phyloP scores from a whole-genome alignment of 2,329 filamentous ascomycete genomes.

The Phialophora expanda region DNA sequence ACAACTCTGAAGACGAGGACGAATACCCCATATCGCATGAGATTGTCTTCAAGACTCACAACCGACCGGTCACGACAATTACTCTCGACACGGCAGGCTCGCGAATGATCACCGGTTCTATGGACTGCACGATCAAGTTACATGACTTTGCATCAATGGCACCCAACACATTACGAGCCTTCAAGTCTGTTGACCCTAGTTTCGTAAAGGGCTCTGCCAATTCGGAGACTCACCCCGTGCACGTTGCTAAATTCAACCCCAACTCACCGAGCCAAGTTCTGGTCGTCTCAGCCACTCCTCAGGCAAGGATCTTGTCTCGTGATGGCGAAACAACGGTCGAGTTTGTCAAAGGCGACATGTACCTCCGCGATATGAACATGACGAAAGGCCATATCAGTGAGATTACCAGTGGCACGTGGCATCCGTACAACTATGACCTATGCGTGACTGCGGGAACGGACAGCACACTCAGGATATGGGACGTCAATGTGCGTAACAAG shows the following conservation, averaged over 20 bases:
- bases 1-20: slow-evolving; percentile 71
- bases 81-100: slow-evolving; percentile 84
- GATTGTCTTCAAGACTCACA: slow-evolving; percentile 89
- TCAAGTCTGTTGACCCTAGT: slow-evolving; percentile 88
- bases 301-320: slow-evolving; percentile 85
- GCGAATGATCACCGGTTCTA: slow-evolving; percentile 85
- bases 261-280: slow-evolving; percentile 79
- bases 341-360: slow-evolving; percentile 98
- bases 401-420: slow-evolving; percentile 87
- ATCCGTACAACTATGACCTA: slow-evolving; percentile 80
- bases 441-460: slow-evolving; percentile 93
- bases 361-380: slow-evolving; percentile 93
- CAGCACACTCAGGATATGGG: slow-evolving; percentile 95
- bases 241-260: slow-evolving; percentile 85
- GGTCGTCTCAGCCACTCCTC: slow-evolving; percentile 84
- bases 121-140: slow-evolving; percentile 87
- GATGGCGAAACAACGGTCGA: slow-evolving; percentile 86
- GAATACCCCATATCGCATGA: slow-evolving; percentile 94
- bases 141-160: slow-evolving; percentile 97
- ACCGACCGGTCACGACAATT: slow-evolving; percentile 80
- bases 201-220: slow-evolving; percentile 71
- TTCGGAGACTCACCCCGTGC: slow-evolving; percentile 84
- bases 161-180: slow-evolving; percentile 88
- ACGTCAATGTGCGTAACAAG: slow-evolving; percentile 84
- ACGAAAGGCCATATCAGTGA: slow-evolving; percentile 97